These are phyloP conservation scores for Pleurotus citrinopileatus DNA, from an alignment of 768 basidiomycete species.

Conservation along the genomic window DNA sequence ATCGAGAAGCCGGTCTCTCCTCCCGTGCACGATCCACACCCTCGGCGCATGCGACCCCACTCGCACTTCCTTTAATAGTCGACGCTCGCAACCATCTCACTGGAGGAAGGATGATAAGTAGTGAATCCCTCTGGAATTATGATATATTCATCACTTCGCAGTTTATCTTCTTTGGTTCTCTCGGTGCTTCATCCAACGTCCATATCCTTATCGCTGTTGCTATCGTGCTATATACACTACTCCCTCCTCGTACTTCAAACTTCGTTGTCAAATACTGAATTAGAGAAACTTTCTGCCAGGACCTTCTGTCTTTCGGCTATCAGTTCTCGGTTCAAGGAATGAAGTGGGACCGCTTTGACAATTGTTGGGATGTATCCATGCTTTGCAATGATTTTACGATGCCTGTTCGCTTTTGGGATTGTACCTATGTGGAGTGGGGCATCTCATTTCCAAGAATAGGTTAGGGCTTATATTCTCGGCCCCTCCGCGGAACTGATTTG, in stretches of 20 bases:
- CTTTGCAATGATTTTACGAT: too few relatives aligned
- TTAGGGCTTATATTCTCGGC: too few relatives aligned
- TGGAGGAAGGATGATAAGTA: not conserved
- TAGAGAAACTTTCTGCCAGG: not conserved
- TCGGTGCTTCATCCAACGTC: not conserved
- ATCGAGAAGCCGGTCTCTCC: slow-evolving; percentile 1
- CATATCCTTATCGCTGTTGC: slow-evolving; percentile 6
- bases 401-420: not conserved
- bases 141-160: slow-evolving; percentile 5
- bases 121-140: not conserved
- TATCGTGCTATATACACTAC: slow-evolving; percentile 5
- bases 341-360: not conserved
- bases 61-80: not conserved
- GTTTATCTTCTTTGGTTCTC: slow-evolving; percentile 12
- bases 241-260: not conserved
- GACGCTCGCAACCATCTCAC: not conserved
- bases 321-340: not conserved
- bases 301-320: not conserved
- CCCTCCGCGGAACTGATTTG: too few relatives aligned
- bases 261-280: not conserved
- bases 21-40: not conserved
- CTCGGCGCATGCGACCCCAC: slow-evolving; percentile 2
- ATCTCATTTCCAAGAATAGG: too few relatives aligned
- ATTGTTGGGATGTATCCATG: too few relatives aligned
- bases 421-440: too few relatives aligned